A percentile compares a stretch with the other conserved stretches of the same genome.
Evolutionary conservation across 2,329 filamentous ascomycete species (phyloP).

Genomic region (Xylariaceae sp.): DNA sequence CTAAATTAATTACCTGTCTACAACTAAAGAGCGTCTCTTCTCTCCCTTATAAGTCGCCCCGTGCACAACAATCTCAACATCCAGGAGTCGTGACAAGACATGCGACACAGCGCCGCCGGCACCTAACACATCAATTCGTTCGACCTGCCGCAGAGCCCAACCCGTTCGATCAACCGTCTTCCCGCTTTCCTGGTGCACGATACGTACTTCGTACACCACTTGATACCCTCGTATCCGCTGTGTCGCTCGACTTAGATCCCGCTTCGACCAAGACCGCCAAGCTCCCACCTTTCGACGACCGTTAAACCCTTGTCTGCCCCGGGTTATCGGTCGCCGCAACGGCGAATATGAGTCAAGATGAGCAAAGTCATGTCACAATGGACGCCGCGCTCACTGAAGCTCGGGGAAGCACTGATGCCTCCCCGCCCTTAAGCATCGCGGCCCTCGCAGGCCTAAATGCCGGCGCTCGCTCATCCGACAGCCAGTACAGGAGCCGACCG

Average conservation of each 20-base stretch:
- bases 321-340: constrained; percentile 22
- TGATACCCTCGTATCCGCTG: not conserved
- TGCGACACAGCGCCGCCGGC: constrained; percentile 11
- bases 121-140: constrained; percentile 7
- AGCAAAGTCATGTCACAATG: constrained; percentile 26
- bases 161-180: not conserved
- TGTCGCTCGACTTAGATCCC: not conserved
- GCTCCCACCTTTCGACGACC: constrained; percentile 4
- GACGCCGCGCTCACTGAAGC: constrained; percentile 27
- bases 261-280: constrained; percentile 1
- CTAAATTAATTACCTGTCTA: not conserved
- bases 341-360: constrained; percentile 37
- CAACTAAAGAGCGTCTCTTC: not conserved
- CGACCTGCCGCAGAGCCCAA: constrained; percentile 4
- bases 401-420: constrained; percentile 24
- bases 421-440: constrained; percentile 25
- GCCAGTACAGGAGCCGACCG: constrained; percentile 56
- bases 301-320: constrained; percentile 3
- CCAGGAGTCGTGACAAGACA: constrained; percentile 12
- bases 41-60: not conserved
- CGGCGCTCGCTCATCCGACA: constrained; percentile 35
- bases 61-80: not conserved
- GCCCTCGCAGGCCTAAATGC: constrained; percentile 17
- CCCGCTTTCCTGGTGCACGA: not conserved
- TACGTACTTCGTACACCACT: not conserved